Evolutionary conservation across 2,329 filamentous ascomycete genomes (phyloP), one percentile per base, ranked within the genome.

Genomic region (Dothidotthia symphoricarpi): DNA sequence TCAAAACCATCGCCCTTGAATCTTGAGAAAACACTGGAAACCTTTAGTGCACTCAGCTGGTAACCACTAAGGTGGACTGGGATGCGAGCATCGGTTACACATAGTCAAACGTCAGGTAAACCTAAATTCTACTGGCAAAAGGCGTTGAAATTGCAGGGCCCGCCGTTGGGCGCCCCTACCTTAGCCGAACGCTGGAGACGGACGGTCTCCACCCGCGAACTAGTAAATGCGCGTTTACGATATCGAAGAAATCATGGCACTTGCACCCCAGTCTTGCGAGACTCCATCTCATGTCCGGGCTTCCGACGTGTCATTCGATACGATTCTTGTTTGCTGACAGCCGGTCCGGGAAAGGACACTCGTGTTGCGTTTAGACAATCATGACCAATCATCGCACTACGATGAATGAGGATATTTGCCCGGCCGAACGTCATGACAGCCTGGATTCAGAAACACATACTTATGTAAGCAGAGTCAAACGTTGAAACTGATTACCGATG

Each of bases 31-130:
- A 14, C 13, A 9, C 31, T 24, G 19, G 16, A 16, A 34, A 25
- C 30, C 33, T 27, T 36, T 40, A 29, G 32, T 36, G 41, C 41
- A 24, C 17, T 12, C 25, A 36, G 32, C 32, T 26, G 16, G 29
- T 24, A 30, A 17, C 16, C 29, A 17, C 33, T 36, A 35, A 17
- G 29, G 10, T 13, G 24, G 26, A 24, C 46, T 46, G 31, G 45
- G 41, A 54, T 48, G 40, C 16, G 10, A 31, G 34, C 30, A 19
- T 57, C 45, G 51, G 34, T 34, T 51, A 36, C 43, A 17, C 34
- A 17, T 48, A 46, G 47, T 37, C 38, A 48, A 53, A 53, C 46
- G 45, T 53, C 46, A 50, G 36, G 26, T 34, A 42, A 49, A 41
- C 31, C 38, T 43, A 49, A 39, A 39, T 32, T 10, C 7, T 31